Evolutionary conservation across 2,329 filamentous ascomycete species (phyloP).

Genomic region (Hypoxylon sp.): DNA sequence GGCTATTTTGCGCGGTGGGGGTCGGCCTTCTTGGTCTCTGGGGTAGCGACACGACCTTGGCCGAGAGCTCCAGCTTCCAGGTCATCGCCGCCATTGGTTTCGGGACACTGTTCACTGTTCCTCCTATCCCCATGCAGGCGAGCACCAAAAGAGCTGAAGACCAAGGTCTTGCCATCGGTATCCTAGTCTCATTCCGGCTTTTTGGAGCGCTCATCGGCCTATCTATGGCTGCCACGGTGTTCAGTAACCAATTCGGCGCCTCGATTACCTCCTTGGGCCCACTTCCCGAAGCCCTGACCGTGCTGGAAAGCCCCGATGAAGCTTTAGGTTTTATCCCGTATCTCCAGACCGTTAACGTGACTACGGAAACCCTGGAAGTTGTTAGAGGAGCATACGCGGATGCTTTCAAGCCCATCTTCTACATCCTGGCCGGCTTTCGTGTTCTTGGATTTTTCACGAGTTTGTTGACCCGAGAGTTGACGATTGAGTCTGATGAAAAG

Average conservation of each 20-base stretch:
- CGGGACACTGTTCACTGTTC: not conserved
- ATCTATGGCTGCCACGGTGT: not conserved
- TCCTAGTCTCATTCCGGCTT: conserved; percentile 1
- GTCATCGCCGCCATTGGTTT: not conserved
- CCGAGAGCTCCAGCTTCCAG: not conserved
- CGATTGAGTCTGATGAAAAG: not conserved
- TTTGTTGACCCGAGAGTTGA: not conserved
- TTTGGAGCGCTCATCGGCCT: conserved; percentile 1
- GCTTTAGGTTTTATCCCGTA: not conserved
- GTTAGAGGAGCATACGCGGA: conserved; percentile 1
- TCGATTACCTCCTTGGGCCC: not conserved
- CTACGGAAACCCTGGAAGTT: not conserved
- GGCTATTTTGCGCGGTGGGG: not conserved
- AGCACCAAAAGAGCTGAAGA: conserved; percentile 1
- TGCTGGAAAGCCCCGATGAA: not conserved
- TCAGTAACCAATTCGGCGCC: conserved; percentile 1
- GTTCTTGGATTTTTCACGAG: not conserved
- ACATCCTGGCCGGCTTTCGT: conserved; percentile 1
- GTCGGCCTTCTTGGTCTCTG: conserved; percentile 1
- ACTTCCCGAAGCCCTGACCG: not conserved
- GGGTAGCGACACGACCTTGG: not conserved
- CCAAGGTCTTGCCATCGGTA: conserved; percentile 1
- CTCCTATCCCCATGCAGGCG: not conserved
- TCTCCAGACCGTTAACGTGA: not conserved
- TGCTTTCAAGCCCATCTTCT: not conserved